A percentile compares a stretch with the other conserved stretches of the same genome.
Evolutionary conservation across 352 stramenopile species (phyloP).

Genomic region (Phytopythium montanum): DNA sequence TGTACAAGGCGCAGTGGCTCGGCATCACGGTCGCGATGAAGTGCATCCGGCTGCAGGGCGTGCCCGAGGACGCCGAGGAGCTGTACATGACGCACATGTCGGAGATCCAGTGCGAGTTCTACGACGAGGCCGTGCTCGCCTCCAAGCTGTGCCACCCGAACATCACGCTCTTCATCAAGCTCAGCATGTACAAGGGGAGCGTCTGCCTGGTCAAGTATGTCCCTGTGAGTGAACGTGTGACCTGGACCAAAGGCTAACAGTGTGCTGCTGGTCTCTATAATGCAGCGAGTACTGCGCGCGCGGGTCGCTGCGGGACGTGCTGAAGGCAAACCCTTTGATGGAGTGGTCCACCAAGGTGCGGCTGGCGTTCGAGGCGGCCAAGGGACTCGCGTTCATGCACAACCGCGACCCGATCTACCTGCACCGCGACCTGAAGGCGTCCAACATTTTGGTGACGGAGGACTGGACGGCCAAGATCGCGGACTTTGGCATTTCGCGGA

Average conservation of each 20-base stretch:
- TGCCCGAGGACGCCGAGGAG: constrained; percentile 37
- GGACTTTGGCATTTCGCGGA: constrained; percentile 73
- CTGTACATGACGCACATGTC: constrained; percentile 69
- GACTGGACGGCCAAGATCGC: constrained; percentile 75
- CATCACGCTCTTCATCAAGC: constrained; percentile 75
- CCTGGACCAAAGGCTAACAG: constrained; percentile 11
- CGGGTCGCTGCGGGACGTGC: constrained; percentile 55
- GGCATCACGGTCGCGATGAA: constrained; percentile 79
- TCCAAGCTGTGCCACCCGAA: constrained; percentile 66
- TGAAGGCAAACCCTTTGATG: constrained; percentile 55
- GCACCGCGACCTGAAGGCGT: constrained; percentile 70
- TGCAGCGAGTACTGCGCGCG: constrained; percentile 61
- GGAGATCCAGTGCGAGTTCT: constrained; percentile 57
- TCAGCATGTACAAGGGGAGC: constrained; percentile 55
- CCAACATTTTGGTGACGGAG: constrained; percentile 70
- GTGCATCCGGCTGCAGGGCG: constrained; percentile 49
- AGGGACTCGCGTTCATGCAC: constrained; percentile 78
- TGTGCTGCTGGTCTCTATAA: constrained; percentile 11
- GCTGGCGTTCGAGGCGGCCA: constrained; percentile 61
- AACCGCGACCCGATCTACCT: constrained; percentile 72
- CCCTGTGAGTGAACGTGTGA: neutral
- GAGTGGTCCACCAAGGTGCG: constrained; percentile 69
- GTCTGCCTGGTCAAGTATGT: constrained; percentile 77
- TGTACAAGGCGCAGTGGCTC: constrained; percentile 68
- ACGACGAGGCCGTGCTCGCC: constrained; percentile 60